A percentile compares a stretch with the other conserved stretches of the same genome.
Evolutionary conservation across 805 yeast genomes (phyloP).

Genomic region (Candida ulmi): DNA sequence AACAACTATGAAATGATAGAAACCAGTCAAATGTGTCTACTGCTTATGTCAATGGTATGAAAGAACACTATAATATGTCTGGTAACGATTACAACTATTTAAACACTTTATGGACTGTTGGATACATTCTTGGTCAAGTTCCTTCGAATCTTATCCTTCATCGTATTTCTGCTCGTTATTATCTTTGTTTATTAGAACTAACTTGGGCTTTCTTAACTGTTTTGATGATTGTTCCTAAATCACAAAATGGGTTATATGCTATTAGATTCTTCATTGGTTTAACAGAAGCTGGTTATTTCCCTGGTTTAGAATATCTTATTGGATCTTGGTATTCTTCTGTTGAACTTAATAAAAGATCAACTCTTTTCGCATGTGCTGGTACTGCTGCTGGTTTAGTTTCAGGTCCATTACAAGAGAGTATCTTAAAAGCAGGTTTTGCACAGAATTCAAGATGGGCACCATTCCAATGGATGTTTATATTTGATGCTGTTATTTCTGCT

Average conservation of each 20-base stretch:
- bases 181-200: constrained; percentile 36
- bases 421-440: constrained; percentile 19
- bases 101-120: constrained; percentile 40
- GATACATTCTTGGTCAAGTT: constrained; percentile 42
- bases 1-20: no score
- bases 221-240: constrained; percentile 3
- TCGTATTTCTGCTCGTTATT: constrained; percentile 30
- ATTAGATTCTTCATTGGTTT: constrained; percentile 34
- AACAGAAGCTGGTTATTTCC: constrained; percentile 39
- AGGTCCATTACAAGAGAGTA: constrained; percentile 30
- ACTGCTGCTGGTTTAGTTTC: constrained; percentile 27
- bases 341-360: constrained; percentile 28
- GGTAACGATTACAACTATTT: constrained; percentile 38
- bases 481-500: constrained; percentile 35
- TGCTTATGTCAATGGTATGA: constrained; percentile 23
- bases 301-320: constrained; percentile 6
- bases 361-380: constrained; percentile 25
- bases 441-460: constrained; percentile 19
- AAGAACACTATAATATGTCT: constrained; percentile 33
- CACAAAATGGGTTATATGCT: constrained; percentile 22
- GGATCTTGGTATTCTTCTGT: constrained; percentile 28
- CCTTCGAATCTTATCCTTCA: constrained; percentile 38
- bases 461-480: constrained; percentile 37
- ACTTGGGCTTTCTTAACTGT: constrained; percentile 37
- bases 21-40: constrained; percentile 22